Base-by-base conservation (phyloP, 148 eudicot species). In the Vaccinium darrowii region DNA sequence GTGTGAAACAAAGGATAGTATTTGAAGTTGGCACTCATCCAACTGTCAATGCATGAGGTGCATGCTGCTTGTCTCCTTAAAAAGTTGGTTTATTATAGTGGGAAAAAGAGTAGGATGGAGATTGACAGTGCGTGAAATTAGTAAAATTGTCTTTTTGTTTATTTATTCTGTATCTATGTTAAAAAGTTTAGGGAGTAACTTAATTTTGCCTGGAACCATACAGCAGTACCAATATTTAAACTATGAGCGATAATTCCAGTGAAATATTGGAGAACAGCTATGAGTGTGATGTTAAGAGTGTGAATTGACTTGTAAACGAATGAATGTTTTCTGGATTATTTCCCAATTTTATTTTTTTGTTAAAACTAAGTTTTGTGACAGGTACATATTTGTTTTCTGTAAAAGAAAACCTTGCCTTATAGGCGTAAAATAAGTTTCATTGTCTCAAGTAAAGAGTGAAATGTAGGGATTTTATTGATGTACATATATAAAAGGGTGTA, bases 51-150 rank as follows among this genome's bases (percentile, higher is more conserved):
- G 4, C 49, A 4, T 73, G 16, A 72, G 33, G 76, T 33, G 16
- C 77, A 33, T 73, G 19, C 11, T 73, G 39, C 50, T 33, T 73
- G 47, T 73, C 77, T 73, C n/a, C 77, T 73, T 73, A 33, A 33
- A 72, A 36, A 7, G 8, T 73, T 14, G 50, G 50, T 73, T 36
- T 33, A 7, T 72, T 13, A 72, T 33, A 72, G 21, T 33, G 76
- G 76, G 33, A 14, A 71, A 71, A 72, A 14, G 8, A 72, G 76
- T 72, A 47, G 76, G 76, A 33, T 72, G 18, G 76, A 72, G 76
- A 13, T 36, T 30, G 49, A 27, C n/a, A 15, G 49, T 33, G 8
- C 2, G 3, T 15, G 76, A 16, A 73, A 73, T 15, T 14, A 69
- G 36, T 30, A 49, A 49, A 73, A 6, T 27, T 39, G 50, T 3